These are phyloP conservation scores for Luffa acutangula DNA, from an alignment of 306 rosid genomes.

Conservation along the genomic window DNA sequence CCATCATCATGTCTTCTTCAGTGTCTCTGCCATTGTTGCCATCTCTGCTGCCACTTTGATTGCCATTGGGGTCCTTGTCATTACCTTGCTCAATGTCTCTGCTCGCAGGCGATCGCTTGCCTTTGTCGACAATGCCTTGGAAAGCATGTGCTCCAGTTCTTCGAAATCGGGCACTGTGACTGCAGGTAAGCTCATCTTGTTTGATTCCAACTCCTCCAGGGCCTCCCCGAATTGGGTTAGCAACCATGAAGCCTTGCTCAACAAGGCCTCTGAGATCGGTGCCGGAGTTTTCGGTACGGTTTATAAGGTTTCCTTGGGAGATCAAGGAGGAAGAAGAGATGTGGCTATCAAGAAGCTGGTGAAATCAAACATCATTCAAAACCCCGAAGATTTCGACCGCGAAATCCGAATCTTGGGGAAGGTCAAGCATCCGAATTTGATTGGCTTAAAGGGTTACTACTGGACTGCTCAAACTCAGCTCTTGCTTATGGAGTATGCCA, in stretches of 20 bases:
- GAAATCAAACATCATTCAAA: constrained; percentile 45
- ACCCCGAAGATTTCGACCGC: constrained; percentile 53
- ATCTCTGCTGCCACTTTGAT: constrained; percentile 66
- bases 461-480: constrained; percentile 62
- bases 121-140: constrained; percentile 70
- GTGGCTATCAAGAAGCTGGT: constrained; percentile 72
- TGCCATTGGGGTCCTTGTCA: constrained; percentile 52
- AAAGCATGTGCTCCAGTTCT: constrained; percentile 84
- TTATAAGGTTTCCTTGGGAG: constrained; percentile 58
- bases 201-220: constrained; percentile 38
- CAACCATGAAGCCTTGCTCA: constrained; percentile 48
- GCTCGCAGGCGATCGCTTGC: constrained; percentile 49
- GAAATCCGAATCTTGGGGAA: constrained; percentile 52
- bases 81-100: constrained; percentile 58
- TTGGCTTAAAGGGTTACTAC: constrained; percentile 46
- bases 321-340: constrained; percentile 35
- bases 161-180: constrained; percentile 49
- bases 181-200: constrained; percentile 65
- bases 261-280: constrained; percentile 75
- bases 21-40: constrained; percentile 71
- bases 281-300: constrained; percentile 87
- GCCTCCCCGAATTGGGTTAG: constrained; percentile 27
- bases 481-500: constrained; percentile 41
- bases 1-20: constrained; percentile 57
- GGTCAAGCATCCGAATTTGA: constrained; percentile 49